Base-by-base conservation (phyloP, 106 monocot species). In the Dendrobium nobile region DNA sequence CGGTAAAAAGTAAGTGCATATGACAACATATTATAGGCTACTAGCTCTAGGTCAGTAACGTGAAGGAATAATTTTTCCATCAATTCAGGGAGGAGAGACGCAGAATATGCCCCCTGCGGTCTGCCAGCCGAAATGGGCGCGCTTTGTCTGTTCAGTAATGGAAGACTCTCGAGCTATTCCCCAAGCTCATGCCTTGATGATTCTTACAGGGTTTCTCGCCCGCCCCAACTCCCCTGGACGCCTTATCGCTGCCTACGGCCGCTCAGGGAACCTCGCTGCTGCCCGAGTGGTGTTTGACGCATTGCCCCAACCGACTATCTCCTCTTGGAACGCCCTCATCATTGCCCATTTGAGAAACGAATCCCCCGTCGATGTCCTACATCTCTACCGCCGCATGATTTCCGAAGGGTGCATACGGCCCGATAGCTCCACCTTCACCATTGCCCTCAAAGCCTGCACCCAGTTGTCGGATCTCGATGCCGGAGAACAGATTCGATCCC, bases 391-490 rank as follows among this genome's bases (percentile, higher is more conserved):
- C 37, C 68, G 72, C 73, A 58, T 88, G 78, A 24, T 81, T 31
- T 79, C 54, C 16, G 74, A 54, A 0, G 72, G 54, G 0, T 20
- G 9, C 20, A 43, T 80, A 3, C 45, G 20, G 27, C 90, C 90
- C 11, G 90, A 93, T 65, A 93, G 90, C 79, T 88, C 88, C 41
- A 84, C 88, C 18, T 91, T 93, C 85, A 88, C 93, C 0, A 61
- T 93, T 22, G 79, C 90, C 44, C 75, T 90, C 4, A 90, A 85
- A 78, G 93, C 93, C 18, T 93, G 87, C 48, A 79, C 87, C 5
- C 51, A 78, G 8, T 9, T 87, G 5, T 77, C 51, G n/a, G 83
- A 93, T 77, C 77, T 93, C n/a, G 48, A 84, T 40, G 26, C 80
- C 9, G 90, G 85, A 19, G 82, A 87, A 27, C 75, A 84, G 61